Percentiles rank a stretch among this genome's conserved stretches.
phyloP scores from a whole-genome alignment of 148 eudicot species.

The Vaccinium darrowii region DNA sequence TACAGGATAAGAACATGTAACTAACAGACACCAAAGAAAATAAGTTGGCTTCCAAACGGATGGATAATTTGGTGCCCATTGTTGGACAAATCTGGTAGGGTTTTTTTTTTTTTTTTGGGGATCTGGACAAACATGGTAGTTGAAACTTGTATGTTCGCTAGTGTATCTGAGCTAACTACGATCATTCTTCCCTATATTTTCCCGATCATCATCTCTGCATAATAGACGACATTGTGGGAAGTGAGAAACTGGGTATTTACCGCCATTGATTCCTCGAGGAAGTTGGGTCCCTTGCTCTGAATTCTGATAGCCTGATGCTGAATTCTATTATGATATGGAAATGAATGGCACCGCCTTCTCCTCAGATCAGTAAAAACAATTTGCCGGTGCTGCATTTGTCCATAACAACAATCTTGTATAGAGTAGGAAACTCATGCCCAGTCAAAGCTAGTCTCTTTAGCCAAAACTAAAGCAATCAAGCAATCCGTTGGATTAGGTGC shows the following conservation, averaged over 20 bases:
- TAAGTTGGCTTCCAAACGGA: not conserved
- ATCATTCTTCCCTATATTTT: not conserved
- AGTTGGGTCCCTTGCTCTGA: not conserved
- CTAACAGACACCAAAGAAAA: not conserved
- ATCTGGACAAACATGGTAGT: not conserved
- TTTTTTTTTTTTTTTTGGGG: no score
- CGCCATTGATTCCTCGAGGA: not conserved
- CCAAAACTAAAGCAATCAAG: slow-evolving; percentile 72
- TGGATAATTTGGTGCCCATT: not conserved
- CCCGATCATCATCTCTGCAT: not conserved
- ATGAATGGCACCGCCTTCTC: not conserved
- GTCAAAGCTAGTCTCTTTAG: slow-evolving; percentile 78
- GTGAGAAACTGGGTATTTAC: not conserved
- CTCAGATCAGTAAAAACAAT: not conserved
- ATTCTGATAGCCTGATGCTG: not conserved
- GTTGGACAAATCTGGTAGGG: not conserved
- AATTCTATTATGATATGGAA: not conserved
- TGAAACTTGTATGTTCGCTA: not conserved
- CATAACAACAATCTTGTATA: not conserved
- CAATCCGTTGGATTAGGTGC: slow-evolving; percentile 59
- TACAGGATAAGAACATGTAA: not conserved
- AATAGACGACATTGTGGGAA: not conserved
- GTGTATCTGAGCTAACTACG: not conserved
- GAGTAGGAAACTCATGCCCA: slow-evolving; percentile 28
- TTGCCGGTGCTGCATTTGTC: not conserved